Conservation (phyloP, 257 asterid genomes). For the Solanum gracilifrons region DNA sequence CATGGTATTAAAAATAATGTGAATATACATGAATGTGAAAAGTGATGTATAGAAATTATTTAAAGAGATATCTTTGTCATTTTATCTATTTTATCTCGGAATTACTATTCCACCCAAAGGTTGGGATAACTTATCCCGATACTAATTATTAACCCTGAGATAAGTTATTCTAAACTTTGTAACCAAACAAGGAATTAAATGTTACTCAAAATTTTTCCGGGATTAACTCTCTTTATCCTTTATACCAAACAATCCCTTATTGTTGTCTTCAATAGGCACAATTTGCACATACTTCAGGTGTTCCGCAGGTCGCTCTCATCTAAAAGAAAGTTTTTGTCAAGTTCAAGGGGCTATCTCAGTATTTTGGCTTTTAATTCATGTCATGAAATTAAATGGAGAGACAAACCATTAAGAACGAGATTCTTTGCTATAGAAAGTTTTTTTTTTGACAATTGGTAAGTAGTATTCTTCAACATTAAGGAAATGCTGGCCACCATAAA, state of each 20-base stretch:
- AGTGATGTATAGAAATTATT: not conserved
- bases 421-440: not conserved
- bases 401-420: not conserved
- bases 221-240: not conserved
- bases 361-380: not conserved
- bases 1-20: not conserved
- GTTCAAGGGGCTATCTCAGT: not conserved
- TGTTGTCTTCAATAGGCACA: not conserved
- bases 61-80: not conserved
- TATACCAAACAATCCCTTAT: not conserved
- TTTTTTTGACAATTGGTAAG: too few relatives aligned
- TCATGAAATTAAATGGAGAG: not conserved
- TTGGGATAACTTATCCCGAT: not conserved
- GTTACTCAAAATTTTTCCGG: not conserved
- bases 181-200: not conserved
- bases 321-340: not conserved
- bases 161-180: not conserved
- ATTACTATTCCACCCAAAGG: not conserved
- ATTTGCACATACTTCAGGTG: not conserved
- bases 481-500: too few relatives aligned
- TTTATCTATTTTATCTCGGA: not conserved
- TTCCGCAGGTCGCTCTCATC: not conserved
- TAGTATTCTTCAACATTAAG: too few relatives aligned
- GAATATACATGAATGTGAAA: not conserved
- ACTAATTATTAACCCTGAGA: not conserved